phyloP scores from a whole-genome alignment of 768 basidiomycete genomes.

The Mycena indigotica region DNA sequence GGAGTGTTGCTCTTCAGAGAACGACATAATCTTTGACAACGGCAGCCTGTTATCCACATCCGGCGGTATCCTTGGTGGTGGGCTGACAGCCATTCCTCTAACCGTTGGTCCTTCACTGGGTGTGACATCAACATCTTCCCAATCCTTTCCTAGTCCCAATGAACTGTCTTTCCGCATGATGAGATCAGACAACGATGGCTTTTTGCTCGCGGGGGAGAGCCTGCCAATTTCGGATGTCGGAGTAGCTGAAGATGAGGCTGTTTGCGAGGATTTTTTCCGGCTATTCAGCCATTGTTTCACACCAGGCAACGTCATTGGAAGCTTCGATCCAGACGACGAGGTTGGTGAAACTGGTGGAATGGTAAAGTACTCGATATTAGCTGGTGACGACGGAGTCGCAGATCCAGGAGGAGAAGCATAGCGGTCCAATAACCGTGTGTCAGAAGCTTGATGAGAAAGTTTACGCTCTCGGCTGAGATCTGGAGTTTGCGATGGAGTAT shows the following conservation, averaged over 20 bases:
- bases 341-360: slow-evolving; percentile 40
- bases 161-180: slow-evolving; percentile 57
- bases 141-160: slow-evolving; percentile 55
- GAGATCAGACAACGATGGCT: slow-evolving; percentile 69
- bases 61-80: too few species aligned
- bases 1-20: slow-evolving; percentile 23
- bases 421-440: slow-evolving; percentile 62
- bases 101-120: slow-evolving; percentile 27
- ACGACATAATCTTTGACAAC: slow-evolving; percentile 39
- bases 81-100: background rate
- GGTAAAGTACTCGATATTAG: slow-evolving; percentile 53
- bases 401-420: slow-evolving; percentile 50
- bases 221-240: slow-evolving; percentile 35
- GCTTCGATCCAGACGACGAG: slow-evolving; percentile 43
- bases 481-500: slow-evolving; percentile 51
- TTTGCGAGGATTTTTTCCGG: slow-evolving; percentile 54
- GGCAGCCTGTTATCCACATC: slow-evolving; percentile 47
- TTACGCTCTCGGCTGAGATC: slow-evolving; percentile 60
- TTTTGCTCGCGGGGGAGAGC: slow-evolving; percentile 51
- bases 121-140: slow-evolving; percentile 63
- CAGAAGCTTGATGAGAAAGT: slow-evolving; percentile 69
- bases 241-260: slow-evolving; percentile 41
- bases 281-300: slow-evolving; percentile 80
- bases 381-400: slow-evolving; percentile 47
- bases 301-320: slow-evolving; percentile 76